Base-by-base conservation (phyloP, 495 filamentous ascomycete genomes). In the Pseudoneurospora amorphoporcata region DNA sequence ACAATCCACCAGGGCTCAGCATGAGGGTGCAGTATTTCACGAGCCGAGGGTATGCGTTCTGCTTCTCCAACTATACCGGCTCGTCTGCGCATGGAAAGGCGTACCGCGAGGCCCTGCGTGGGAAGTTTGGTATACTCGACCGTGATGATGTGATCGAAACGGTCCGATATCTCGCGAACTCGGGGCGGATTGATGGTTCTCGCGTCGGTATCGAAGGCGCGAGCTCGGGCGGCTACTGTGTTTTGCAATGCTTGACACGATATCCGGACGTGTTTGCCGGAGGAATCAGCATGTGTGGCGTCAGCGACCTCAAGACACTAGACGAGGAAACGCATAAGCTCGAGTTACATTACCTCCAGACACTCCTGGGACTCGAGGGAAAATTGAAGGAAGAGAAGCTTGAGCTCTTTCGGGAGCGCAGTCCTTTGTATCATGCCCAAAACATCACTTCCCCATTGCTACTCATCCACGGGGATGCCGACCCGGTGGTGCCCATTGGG, bases 241-340 rank as follows among this genome's bases (percentile, higher is more conserved):
- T 82, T 9, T 76, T 88, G 8, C 82, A 84, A 68, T 80, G 81
- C n/a, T 40, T 84, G 45, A 74, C 73, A 9, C 70, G 68, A 43
- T 77, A 77, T 41, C 81, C 81, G 32, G 68, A 70, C 16, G 53
- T 78, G n/a, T 82, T 77, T 43, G 83, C 85, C 2, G 83, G 79
- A 0, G 85, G 83, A 3, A 76, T 84, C 10, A 82, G 80, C 71
- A 77, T 76, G 1, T 86, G 82, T 71, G 86, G 86, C 5, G 83
- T 87, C 53, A 80, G 80, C 71, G 84, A 87, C 68, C 72, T 87
- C 32, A 75, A 76, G 69, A 76, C 76, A 6, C 75, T 87, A 8
- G 77, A 76, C 23, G 82, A 76, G 2, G 81, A 81, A 42, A 86
- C 85, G 1, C 86, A 87, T 70, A 88, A 88, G 75, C 83, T 87